Percentiles rank a stretch among this genome's conserved stretches.
phyloP scores from a whole-genome alignment of 2,329 filamentous ascomycete species.

The Endoconidiophora polonica region DNA sequence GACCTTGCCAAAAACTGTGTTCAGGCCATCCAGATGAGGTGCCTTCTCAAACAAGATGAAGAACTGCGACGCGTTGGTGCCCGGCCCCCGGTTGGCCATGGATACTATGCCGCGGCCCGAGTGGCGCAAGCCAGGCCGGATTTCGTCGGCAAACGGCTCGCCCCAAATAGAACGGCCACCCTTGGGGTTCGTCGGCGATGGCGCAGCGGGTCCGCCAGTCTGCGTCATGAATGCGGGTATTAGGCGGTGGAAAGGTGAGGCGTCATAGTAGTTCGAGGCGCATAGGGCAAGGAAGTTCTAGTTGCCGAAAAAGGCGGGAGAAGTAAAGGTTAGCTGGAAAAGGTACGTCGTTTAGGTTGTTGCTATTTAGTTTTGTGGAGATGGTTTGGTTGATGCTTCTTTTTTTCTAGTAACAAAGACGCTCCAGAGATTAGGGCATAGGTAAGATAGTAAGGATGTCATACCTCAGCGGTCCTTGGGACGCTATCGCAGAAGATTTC shows the following conservation, averaged over 20 bases:
- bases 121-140: constrained; percentile 52
- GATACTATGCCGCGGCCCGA: constrained; percentile 52
- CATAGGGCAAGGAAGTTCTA: constrained; percentile 80
- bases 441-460: constrained; percentile 13
- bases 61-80: constrained; percentile 65
- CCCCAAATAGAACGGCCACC: constrained; percentile 59
- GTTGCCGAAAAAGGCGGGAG: not conserved
- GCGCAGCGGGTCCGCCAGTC: constrained; percentile 46
- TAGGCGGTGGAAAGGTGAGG: constrained; percentile 61
- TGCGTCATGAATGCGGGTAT: constrained; percentile 73
- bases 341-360: not conserved
- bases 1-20: constrained; percentile 68
- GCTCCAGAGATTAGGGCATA: not conserved
- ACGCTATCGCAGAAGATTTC: constrained; percentile 93
- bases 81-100: constrained; percentile 64
- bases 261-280: constrained; percentile 60
- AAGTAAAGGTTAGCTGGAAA: not conserved
- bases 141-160: constrained; percentile 63
- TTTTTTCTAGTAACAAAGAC: not conserved
- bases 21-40: constrained; percentile 66
- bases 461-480: constrained; percentile 74
- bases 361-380: not conserved
- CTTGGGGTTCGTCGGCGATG: constrained; percentile 43
- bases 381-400: too few species aligned
- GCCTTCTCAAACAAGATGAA: constrained; percentile 65